These are phyloP conservation scores for Gonapodya prolifera DNA, from an alignment of 192 early-diverging fungal species.

Conservation along the genomic window DNA sequence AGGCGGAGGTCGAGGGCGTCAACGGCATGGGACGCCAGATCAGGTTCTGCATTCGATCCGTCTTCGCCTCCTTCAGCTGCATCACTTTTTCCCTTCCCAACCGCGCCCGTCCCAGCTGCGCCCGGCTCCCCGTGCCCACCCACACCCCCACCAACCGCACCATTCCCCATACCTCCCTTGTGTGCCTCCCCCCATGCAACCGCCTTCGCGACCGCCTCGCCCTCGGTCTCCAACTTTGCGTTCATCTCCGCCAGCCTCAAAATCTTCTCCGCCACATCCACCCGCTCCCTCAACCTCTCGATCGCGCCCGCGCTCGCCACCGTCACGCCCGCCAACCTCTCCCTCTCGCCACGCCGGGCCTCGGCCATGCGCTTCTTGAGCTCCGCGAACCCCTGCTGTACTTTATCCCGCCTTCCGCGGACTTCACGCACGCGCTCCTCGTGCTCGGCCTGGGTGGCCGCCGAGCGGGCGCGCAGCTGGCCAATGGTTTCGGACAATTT, in stretches of 20 bases:
- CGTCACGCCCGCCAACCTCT: slow-evolving; percentile 33
- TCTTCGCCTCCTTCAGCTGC: too few relatives aligned
- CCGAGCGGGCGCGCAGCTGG: slow-evolving; percentile 28
- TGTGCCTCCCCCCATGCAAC: background rate
- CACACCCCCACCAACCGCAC: background rate
- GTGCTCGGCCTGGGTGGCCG: slow-evolving; percentile 30
- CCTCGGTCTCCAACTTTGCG: slow-evolving; percentile 44
- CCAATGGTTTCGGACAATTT: slow-evolving; percentile 46
- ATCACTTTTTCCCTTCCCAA: background rate
- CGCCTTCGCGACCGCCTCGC: slow-evolving; percentile 24
- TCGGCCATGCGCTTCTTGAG: slow-evolving; percentile 41
- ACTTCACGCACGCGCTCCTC: slow-evolving; percentile 32
- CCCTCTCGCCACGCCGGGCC: slow-evolving; percentile 35
- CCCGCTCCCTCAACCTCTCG: slow-evolving; percentile 30
- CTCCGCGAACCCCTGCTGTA: slow-evolving; percentile 38
- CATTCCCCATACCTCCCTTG: background rate
- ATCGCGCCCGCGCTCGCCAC: slow-evolving; percentile 27
- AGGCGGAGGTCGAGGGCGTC: background rate
- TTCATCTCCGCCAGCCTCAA: slow-evolving; percentile 52
- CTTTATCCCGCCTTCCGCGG: slow-evolving; percentile 37
- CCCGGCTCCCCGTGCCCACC: background rate
- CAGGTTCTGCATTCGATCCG: background rate
- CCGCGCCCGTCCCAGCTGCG: background rate
- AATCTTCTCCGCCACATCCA: slow-evolving; percentile 44
- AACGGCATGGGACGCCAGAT: background rate